A percentile compares a stretch with the other conserved stretches of the same genome.
phyloP scores from a whole-genome alignment of 1,139 yeast genomes.

The Hyphopichia burtonii region DNA sequence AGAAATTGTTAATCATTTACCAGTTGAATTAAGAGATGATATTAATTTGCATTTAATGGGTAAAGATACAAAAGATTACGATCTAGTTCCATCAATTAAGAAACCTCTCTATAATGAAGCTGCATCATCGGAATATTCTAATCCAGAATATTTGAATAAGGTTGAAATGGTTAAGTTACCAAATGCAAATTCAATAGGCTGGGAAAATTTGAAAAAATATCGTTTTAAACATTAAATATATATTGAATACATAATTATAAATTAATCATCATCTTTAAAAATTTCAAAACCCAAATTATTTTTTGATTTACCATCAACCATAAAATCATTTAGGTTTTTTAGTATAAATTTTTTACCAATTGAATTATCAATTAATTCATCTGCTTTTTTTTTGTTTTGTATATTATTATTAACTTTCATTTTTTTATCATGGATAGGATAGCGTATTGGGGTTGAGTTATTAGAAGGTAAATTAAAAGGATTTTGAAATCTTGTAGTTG shows the following conservation, averaged over 20 bases:
- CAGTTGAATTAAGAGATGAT: constrained; percentile 32
- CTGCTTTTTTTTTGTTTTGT: neutral
- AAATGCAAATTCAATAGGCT: constrained; percentile 45
- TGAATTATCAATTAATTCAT: neutral
- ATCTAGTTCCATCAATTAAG: constrained; percentile 23
- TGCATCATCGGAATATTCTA: constrained; percentile 30
- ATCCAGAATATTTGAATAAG: constrained; percentile 37
- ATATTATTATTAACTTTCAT: constrained; percentile 1
- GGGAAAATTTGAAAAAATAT: constrained; percentile 46
- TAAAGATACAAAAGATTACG: neutral
- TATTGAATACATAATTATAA: neutral
- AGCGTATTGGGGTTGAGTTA: neutral
- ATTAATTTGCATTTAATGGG: constrained; percentile 5
- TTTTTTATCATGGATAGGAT: neutral
- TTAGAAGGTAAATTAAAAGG: neutral
- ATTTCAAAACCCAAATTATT: constrained; percentile 3
- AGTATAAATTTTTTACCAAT: constrained; percentile 15
- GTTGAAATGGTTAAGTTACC: constrained; percentile 45
- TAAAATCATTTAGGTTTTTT: constrained; percentile 10
- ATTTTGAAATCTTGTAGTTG: neutral
- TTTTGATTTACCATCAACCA: constrained; percentile 12
- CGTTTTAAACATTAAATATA: constrained; percentile 11
- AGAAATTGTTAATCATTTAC: constrained; percentile 34
- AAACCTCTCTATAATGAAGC: constrained; percentile 36
- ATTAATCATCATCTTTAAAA: neutral